Conservation (phyloP, 441 rosid genomes). For the Euphorbia celastroides region DNA sequence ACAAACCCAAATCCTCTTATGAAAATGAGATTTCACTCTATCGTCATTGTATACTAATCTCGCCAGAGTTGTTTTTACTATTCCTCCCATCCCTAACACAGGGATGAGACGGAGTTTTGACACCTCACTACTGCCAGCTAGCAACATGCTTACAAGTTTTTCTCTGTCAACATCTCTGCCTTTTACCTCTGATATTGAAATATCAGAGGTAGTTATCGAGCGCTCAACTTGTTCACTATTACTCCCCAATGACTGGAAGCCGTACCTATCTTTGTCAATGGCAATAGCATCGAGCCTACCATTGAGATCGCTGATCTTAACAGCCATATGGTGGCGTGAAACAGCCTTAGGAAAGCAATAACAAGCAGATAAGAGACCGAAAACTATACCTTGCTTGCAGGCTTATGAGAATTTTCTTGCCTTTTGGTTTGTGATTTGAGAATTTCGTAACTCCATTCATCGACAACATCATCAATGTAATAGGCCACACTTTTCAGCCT, state of each 20-base stretch:
- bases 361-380: neutral
- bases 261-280: neutral
- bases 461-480: slow-evolving; percentile 11
- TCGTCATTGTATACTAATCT: neutral
- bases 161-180: neutral
- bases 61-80: too few relatives aligned
- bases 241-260: neutral
- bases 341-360: neutral
- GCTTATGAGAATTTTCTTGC: neutral
- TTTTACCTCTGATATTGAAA: neutral
- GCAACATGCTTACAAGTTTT: neutral
- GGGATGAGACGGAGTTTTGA: neutral
- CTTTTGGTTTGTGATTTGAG: neutral
- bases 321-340: neutral
- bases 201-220: neutral
- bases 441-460: slow-evolving; percentile 9
- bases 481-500: slow-evolving; percentile 2
- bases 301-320: slow-evolving; percentile 7
- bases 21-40: neutral
- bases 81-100: slow-evolving; percentile 5
- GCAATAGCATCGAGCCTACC: slow-evolving; percentile 6
- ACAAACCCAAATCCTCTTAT: neutral
- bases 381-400: slow-evolving; percentile 12
- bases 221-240: neutral
- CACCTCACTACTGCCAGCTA: neutral